A percentile compares a stretch with the other conserved stretches of the same genome.
Conservation (phyloP, 768 basidiomycete genomes). For the Russula olivacea region DNA sequence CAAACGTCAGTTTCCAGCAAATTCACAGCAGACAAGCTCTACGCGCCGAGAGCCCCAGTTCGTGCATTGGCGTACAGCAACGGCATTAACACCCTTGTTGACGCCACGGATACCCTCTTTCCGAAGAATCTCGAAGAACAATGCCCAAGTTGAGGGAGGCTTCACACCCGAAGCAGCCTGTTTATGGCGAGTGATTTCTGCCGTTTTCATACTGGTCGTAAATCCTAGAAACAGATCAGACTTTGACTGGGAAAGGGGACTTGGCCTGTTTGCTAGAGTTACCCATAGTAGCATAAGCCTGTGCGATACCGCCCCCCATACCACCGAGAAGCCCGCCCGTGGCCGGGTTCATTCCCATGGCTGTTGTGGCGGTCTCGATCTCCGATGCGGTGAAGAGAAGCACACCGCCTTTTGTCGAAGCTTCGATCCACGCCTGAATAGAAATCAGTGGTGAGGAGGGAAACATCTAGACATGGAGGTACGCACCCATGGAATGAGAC, state of each 20-base stretch:
- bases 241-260: neutral
- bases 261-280: constrained; percentile 31
- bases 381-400: constrained; percentile 95
- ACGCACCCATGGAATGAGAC: constrained; percentile 95
- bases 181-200: constrained; percentile 94
- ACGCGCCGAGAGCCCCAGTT: constrained; percentile 88
- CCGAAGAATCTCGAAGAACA: constrained; percentile 92
- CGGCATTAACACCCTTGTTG: constrained; percentile 98
- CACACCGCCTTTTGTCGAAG: constrained; percentile 96
- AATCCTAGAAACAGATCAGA: constrained; percentile 55
- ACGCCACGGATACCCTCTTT: constrained; percentile 92
- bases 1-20: constrained; percentile 17
- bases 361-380: constrained; percentile 65
- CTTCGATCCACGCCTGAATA: constrained; percentile 94
- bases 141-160: constrained; percentile 87
- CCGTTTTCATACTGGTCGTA: constrained; percentile 99
- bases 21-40: neutral
- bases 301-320: constrained; percentile 95
- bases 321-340: constrained; percentile 88
- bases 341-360: constrained; percentile 71
- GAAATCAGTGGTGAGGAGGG: constrained; percentile 7
- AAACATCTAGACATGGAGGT: neutral
- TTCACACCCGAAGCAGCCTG: constrained; percentile 77
- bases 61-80: constrained; percentile 86
- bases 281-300: constrained; percentile 99